Evolutionary conservation across 1,284 basidiomycete genomes (phyloP).

Genomic region (Singerocomus rubriflavus): DNA sequence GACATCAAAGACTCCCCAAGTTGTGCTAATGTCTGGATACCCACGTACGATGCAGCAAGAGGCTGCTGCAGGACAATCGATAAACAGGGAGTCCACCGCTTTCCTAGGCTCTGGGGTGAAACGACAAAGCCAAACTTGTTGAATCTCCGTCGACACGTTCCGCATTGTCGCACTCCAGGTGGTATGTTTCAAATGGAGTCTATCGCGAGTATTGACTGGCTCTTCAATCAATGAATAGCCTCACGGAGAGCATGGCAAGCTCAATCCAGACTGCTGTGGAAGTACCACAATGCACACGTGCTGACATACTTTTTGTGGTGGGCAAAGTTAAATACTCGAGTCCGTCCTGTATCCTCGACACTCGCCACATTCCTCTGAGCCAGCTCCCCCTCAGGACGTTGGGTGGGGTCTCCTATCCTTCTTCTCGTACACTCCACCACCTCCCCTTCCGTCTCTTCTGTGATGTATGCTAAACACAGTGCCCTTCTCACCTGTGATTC

Average conservation of each 20-base stretch:
- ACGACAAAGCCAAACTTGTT: conserved; percentile 16
- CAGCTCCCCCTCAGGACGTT: no score
- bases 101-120: not conserved
- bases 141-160: conserved; percentile 18
- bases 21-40: not conserved
- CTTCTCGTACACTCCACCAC: not conserved
- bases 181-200: conserved; percentile 4
- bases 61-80: no score
- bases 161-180: not conserved
- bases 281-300: conserved; percentile 25
- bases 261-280: conserved; percentile 21
- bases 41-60: no score
- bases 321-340: conserved; percentile 27
- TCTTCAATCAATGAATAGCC: conserved; percentile 17
- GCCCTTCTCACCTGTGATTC: conserved; percentile 3
- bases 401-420: no score
- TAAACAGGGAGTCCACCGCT: not conserved
- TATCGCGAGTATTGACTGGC: conserved; percentile 10
- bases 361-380: not conserved
- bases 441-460: not conserved
- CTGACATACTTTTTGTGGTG: conserved; percentile 9
- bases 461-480: conserved; percentile 18
- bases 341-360: not conserved
- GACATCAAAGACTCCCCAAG: not conserved
- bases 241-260: conserved; percentile 17